Conservation (phyloP, 768 basidiomycete genomes). For the Suillus subaureus region DNA sequence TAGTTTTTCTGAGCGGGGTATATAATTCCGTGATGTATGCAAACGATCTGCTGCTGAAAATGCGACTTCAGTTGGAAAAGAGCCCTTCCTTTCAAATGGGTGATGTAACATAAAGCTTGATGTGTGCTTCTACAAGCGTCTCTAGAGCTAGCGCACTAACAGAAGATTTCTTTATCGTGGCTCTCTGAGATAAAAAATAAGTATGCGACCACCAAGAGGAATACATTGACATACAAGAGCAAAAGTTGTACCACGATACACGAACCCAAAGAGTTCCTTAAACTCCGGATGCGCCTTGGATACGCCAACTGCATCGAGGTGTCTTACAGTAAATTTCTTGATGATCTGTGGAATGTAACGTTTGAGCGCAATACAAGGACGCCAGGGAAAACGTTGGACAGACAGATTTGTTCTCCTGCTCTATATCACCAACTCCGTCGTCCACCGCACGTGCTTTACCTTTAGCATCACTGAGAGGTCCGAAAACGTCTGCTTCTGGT, state of each 20-base stretch:
- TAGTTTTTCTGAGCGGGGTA: not conserved
- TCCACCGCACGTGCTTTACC: slow-evolving; percentile 31
- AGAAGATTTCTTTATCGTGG: not conserved
- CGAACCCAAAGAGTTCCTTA: slow-evolving; percentile 40
- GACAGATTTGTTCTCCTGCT: slow-evolving; percentile 66
- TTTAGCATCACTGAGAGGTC: slow-evolving; percentile 39
- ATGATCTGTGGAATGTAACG: slow-evolving; percentile 31
- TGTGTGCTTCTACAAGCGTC: not conserved
- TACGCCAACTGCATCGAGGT: slow-evolving; percentile 35
- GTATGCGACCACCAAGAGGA: not conserved
- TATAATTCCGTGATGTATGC: not conserved
- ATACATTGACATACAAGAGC: slow-evolving; percentile 37
- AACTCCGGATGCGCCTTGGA: slow-evolving; percentile 41
- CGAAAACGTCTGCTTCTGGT: slow-evolving; percentile 34
- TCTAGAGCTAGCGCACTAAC: slow-evolving; percentile 2
- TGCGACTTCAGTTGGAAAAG: not conserved
- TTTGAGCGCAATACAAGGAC: not conserved
- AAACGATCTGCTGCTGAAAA: not conserved
- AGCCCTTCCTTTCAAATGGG: not conserved
- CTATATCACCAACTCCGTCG: slow-evolving; percentile 37
- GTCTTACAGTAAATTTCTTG: slow-evolving; percentile 40
- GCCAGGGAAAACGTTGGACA: slow-evolving; percentile 17
- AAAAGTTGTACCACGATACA: slow-evolving; percentile 44
- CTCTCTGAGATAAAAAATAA: not conserved
- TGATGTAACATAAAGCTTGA: slow-evolving; percentile 4